Base-by-base conservation (phyloP, 768 basidiomycete genomes). In the Lactarius deliciosus region DNA sequence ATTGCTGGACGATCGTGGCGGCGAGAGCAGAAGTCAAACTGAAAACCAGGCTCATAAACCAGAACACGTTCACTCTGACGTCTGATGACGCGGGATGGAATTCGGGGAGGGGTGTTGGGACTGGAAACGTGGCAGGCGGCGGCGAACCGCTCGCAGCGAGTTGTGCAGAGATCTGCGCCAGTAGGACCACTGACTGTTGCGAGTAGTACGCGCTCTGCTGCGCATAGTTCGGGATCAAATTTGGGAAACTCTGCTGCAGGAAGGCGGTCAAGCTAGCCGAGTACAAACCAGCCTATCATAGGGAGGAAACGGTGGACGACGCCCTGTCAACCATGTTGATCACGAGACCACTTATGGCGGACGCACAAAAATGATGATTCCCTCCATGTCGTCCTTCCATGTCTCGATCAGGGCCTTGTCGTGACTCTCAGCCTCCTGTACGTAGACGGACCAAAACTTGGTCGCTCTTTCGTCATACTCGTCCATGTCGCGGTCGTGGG, bases 351-450 rank as follows among this genome's bases (percentile, higher is more conserved):
- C 22, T 25, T 13, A 53, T 25, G 50, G 50, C 6, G 11, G 13
- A 57, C 77, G 53, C 70, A 79, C 79, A 63, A 80, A 80, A 56
- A 79, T 79, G 6, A 79, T 74, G 53, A 79, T 77, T 22, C 75
- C 74, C 65, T 81, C 79, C 80, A 81, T 79, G 53, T 78, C 78
- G 15, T 74, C 75, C 64, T 78, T 80, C 79, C 78, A 80, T 57
- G 76, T 75, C 66, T 76, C 72, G 3, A 75, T 76, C 55, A 78
- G 70, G 25, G 70, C 68, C 60, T 64, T 72, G 65, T 79, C 76
- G 45, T 76, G 69, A 63, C 75, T 76, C 63, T 77, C 76, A 1
- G 78, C 77, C 57, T 76, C 73, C 16, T 75, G 72, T 55, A 79
- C 66, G 68, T 79, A 81, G 3, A 77, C 70, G 7, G 76, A 76